These are phyloP conservation scores for Plantago elongata DNA, from an alignment of 257 asterid species.

Conservation along the genomic window DNA sequence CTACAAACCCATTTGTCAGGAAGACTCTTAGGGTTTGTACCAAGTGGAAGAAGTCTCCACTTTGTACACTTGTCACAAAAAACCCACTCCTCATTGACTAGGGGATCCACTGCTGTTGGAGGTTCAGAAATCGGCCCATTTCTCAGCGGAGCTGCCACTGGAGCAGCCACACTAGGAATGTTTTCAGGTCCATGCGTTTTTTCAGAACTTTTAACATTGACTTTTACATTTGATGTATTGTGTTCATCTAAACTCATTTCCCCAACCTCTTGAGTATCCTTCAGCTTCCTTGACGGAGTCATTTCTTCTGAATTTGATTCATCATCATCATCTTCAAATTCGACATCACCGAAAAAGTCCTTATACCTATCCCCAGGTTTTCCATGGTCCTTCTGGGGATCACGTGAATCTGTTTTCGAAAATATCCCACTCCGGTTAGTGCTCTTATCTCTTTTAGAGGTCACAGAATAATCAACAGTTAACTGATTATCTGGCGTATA, in stretches of 20 bases:
- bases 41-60: constrained; percentile 97
- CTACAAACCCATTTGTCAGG: constrained; percentile 90
- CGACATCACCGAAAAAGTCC: constrained; percentile 77
- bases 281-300: constrained; percentile 38
- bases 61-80: constrained; percentile 70
- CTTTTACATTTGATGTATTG: constrained; percentile 40
- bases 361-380: constrained; percentile 54
- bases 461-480: constrained; percentile 37
- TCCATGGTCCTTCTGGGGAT: constrained; percentile 43
- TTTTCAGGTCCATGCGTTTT: constrained; percentile 33
- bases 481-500: constrained; percentile 35
- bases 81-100: constrained; percentile 87
- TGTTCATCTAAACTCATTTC: constrained; percentile 34
- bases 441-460: constrained; percentile 44
- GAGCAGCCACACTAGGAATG: constrained; percentile 35
- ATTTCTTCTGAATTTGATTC: constrained; percentile 57
- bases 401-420: constrained; percentile 45
- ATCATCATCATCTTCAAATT: constrained; percentile 56
- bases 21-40: constrained; percentile 72
- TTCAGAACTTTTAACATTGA: constrained; percentile 32
- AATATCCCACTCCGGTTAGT: constrained; percentile 25
- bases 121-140: constrained; percentile 47
- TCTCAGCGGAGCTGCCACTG: constrained; percentile 34
- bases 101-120: constrained; percentile 50
- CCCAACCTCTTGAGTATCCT: constrained; percentile 37